Evolutionary conservation across 306 rosid species (phyloP).

Genomic region (Vicia sativa): DNA sequence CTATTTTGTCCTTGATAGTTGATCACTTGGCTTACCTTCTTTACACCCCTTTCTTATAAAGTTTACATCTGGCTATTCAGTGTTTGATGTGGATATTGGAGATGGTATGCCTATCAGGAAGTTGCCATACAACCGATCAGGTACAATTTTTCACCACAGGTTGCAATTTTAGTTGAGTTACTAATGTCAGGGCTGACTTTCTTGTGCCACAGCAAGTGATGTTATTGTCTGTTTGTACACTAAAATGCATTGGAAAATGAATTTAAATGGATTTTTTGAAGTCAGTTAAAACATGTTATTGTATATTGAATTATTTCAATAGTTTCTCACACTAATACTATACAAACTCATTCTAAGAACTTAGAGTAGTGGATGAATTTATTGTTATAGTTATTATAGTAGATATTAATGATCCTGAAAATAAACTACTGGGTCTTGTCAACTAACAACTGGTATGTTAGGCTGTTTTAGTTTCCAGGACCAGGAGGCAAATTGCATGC

Average conservation of each 20-base stretch:
- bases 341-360: slow-evolving; percentile 16
- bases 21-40: slow-evolving; percentile 29
- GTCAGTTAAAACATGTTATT: slow-evolving; percentile 22
- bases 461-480: slow-evolving; percentile 24
- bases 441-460: slow-evolving; percentile 5
- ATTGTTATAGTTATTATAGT: slow-evolving; percentile 10
- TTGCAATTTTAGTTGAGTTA: slow-evolving; percentile 9
- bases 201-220: slow-evolving; percentile 29
- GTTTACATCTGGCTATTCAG: slow-evolving; percentile 49
- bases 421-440: slow-evolving; percentile 14
- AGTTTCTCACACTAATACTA: background rate
- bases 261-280: slow-evolving; percentile 13
- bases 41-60: slow-evolving; percentile 22
- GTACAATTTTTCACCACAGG: slow-evolving; percentile 45
- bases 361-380: slow-evolving; percentile 13
- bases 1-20: slow-evolving; percentile 17
- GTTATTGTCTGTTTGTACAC: slow-evolving; percentile 24
- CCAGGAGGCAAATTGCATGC: slow-evolving; percentile 19
- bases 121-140: slow-evolving; percentile 89
- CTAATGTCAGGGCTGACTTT: slow-evolving; percentile 19
- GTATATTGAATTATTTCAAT: slow-evolving; percentile 23
- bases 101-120: slow-evolving; percentile 93
- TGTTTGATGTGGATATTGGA: slow-evolving; percentile 95
- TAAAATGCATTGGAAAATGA: slow-evolving; percentile 5
- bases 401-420: slow-evolving; percentile 1